phyloP scores from a whole-genome alignment of 2,329 filamentous ascomycete species.

The Fusarium sp. region DNA sequence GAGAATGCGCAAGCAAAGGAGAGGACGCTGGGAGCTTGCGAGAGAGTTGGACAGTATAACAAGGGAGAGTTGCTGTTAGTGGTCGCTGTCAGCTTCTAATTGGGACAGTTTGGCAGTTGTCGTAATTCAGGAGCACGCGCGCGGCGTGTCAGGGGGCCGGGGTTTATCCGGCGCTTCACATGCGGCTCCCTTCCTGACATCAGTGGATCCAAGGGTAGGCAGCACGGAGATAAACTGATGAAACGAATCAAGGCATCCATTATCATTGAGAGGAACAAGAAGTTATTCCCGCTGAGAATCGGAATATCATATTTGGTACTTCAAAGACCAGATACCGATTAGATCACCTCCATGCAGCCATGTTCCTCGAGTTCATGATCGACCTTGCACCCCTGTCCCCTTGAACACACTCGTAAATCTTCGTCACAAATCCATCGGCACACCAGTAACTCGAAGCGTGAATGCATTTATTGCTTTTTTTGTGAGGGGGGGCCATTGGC shows the following conservation, averaged over 20 bases:
- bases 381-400: neutral
- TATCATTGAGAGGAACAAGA: neutral
- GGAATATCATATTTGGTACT: neutral
- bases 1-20: neutral
- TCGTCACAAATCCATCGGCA: neutral
- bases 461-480: constrained; percentile 37
- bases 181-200: constrained; percentile 1
- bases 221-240: neutral
- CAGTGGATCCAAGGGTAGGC: constrained; percentile 14
- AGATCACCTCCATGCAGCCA: neutral
- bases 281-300: neutral
- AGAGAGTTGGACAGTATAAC: constrained; percentile 6
- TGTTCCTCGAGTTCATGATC: neutral
- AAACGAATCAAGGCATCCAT: neutral
- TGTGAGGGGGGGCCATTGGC: constrained; percentile 23
- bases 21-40: neutral
- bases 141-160: constrained; percentile 37
- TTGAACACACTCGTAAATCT: neutral
- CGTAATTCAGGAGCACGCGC: constrained; percentile 45
- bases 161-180: constrained; percentile 37
- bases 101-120: constrained; percentile 47
- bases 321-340: neutral
- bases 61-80: constrained; percentile 28
- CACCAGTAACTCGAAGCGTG: constrained; percentile 28
- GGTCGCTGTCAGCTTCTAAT: constrained; percentile 34